These are phyloP conservation scores for Populus hybrid DNA, from an alignment of 441 rosid genomes.

Conservation along the genomic window DNA sequence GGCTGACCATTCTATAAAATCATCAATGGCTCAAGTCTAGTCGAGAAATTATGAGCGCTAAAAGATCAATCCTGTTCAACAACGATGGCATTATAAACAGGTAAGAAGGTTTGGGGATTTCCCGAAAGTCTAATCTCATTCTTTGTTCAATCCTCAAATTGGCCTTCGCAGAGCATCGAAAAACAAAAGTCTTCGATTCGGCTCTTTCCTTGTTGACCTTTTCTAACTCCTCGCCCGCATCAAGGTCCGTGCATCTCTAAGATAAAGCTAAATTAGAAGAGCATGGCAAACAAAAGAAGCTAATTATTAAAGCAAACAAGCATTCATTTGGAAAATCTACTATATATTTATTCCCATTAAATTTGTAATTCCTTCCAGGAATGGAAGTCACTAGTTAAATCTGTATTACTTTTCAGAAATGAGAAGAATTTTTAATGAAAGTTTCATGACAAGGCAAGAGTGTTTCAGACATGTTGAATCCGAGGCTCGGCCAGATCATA, in stretches of 20 bases:
- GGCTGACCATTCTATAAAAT: neutral
- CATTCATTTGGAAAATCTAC: conserved; percentile 6
- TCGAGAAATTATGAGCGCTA: neutral
- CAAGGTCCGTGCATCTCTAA: neutral
- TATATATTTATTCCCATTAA: conserved; percentile 29
- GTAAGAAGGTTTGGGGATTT: neutral
- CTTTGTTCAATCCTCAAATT: neutral
- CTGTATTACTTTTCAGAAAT: conserved; percentile 27
- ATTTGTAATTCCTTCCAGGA: conserved; percentile 34
- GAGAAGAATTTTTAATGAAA: conserved; percentile 4
- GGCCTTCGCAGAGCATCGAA: neutral
- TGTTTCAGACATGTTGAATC: conserved; percentile 16
- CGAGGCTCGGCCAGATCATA: conserved; percentile 1
- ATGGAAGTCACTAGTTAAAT: conserved; percentile 16
- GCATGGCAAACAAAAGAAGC: neutral
- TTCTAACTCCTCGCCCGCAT: neutral
- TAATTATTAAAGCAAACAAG: neutral
- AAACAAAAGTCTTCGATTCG: neutral
- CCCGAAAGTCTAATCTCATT: neutral
- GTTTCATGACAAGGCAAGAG: neutral
- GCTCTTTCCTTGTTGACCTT: neutral
- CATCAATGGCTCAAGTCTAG: neutral
- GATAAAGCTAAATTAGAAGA: neutral
- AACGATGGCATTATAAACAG: neutral
- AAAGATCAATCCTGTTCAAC: neutral